Percentiles rank a stretch among this genome's conserved stretches.
Evolutionary conservation across 257 asterid species (phyloP).

Genomic region (Plantago major): DNA sequence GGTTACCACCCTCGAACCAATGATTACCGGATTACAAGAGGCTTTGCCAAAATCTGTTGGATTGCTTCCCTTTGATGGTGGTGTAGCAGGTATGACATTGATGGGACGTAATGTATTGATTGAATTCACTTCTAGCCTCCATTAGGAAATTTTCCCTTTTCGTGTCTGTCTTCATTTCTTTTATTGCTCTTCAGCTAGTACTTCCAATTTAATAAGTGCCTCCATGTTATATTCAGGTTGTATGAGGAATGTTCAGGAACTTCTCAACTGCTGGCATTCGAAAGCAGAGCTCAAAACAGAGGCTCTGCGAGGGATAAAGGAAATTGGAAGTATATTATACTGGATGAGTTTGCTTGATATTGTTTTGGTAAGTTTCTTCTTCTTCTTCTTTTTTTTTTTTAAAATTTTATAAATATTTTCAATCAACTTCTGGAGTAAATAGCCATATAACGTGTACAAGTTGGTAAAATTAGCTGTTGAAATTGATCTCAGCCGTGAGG

Average conservation of each 20-base stretch:
- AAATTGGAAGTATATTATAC: constrained; percentile 87
- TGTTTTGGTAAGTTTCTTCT: constrained; percentile 80
- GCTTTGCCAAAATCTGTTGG: constrained; percentile 93
- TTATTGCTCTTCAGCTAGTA: constrained; percentile 5
- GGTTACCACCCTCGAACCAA: constrained; percentile 84
- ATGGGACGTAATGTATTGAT: too few species aligned
- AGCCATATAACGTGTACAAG: too few species aligned
- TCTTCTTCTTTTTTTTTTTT: constrained; percentile 12
- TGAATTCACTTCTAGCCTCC: neutral
- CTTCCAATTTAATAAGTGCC: constrained; percentile 7
- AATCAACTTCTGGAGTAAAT: too few species aligned
- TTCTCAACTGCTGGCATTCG: constrained; percentile 87
- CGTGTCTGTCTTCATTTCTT: neutral
- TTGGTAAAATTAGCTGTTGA: too few species aligned
- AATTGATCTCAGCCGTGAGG: too few species aligned
- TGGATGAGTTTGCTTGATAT: constrained; percentile 99
- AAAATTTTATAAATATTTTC: too few species aligned
- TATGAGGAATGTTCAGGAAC: constrained; percentile 68
- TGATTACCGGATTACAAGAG: constrained; percentile 83
- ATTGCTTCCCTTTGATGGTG: constrained; percentile 91
- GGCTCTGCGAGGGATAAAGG: constrained; percentile 87
- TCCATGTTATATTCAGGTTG: constrained; percentile 53
- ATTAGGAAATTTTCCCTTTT: neutral
- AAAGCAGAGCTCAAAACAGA: constrained; percentile 77
- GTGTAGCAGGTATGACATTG: constrained; percentile 62